A percentile compares a stretch with the other conserved stretches of the same genome.
phyloP scores from a whole-genome alignment of 2,329 filamentous ascomycete species.

The Beauveria scarabaeidicola region DNA sequence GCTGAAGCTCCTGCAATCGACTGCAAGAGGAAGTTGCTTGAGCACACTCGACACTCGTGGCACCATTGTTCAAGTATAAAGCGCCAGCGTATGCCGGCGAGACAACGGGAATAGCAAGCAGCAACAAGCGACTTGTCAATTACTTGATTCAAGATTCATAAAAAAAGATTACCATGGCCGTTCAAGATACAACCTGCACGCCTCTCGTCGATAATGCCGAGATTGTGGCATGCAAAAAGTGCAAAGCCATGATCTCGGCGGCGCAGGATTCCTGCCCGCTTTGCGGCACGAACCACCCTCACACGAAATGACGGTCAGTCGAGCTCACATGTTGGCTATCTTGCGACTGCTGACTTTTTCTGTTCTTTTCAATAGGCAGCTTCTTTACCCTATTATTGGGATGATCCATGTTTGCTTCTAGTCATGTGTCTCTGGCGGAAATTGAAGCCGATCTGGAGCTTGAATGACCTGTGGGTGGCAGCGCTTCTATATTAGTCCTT shows the following conservation, averaged over 20 bases:
- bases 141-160: neutral
- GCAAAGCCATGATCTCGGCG: constrained; percentile 7
- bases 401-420: neutral
- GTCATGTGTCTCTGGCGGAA: neutral
- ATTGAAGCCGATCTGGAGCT: neutral
- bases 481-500: neutral
- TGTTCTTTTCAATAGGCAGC: neutral
- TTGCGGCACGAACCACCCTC: constrained; percentile 2
- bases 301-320: constrained; percentile 1
- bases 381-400: neutral
- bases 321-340: too few species aligned
- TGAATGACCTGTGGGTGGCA: neutral
- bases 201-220: neutral
- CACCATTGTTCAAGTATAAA: neutral
- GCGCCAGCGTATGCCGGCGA: neutral
- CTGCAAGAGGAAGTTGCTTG: neutral
- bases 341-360: neutral
- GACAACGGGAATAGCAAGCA: neutral
- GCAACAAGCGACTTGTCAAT: neutral
- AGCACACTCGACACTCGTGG: neutral
- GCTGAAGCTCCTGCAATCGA: neutral
- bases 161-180: neutral
- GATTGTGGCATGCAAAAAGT: constrained; percentile 7
- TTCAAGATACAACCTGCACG: neutral
- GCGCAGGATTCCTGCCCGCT: constrained; percentile 9